These are phyloP conservation scores for Schizophyllum commune DNA, from an alignment of 1,284 basidiomycete genomes.

Conservation along the genomic window DNA sequence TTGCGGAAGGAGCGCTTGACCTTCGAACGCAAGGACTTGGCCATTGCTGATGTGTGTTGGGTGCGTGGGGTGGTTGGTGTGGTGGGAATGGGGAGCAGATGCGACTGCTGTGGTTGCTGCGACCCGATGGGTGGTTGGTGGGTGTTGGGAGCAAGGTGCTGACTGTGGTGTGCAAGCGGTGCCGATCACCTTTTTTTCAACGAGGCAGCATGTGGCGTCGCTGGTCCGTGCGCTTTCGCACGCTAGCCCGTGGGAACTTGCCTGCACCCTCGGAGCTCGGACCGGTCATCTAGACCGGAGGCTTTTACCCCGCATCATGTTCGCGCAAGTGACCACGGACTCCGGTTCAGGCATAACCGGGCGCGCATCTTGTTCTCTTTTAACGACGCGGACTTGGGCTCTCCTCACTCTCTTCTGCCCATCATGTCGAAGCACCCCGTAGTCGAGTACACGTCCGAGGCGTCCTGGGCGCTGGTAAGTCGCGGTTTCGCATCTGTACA, in stretches of 20 bases:
- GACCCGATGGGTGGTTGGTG: constrained; percentile 8
- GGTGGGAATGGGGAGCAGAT: constrained; percentile 7
- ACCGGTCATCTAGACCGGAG: background rate
- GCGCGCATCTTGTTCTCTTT: too few relatives aligned
- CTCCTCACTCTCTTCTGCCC: constrained; percentile 6
- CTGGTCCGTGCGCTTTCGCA: background rate
- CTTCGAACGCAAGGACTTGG: constrained; percentile 89
- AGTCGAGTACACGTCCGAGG: constrained; percentile 65
- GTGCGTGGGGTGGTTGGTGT: background rate
- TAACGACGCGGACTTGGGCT: constrained; percentile 10
- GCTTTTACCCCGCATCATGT: background rate
- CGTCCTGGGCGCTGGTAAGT: constrained; percentile 76
- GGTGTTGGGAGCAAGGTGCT: constrained; percentile 11
- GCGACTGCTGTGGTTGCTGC: constrained; percentile 10
- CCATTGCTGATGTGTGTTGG: constrained; percentile 53
- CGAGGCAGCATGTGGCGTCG: background rate
- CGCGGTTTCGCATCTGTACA: background rate
- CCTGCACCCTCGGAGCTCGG: background rate
- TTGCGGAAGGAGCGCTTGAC: constrained; percentile 79
- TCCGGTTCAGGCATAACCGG: background rate
- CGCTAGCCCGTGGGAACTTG: background rate
- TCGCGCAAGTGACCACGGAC: background rate
- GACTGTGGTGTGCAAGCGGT: background rate
- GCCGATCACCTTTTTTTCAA: background rate
- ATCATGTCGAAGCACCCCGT: constrained; percentile 58